Conservation (phyloP, 306 rosid species). For the Lablab purpureus region DNA sequence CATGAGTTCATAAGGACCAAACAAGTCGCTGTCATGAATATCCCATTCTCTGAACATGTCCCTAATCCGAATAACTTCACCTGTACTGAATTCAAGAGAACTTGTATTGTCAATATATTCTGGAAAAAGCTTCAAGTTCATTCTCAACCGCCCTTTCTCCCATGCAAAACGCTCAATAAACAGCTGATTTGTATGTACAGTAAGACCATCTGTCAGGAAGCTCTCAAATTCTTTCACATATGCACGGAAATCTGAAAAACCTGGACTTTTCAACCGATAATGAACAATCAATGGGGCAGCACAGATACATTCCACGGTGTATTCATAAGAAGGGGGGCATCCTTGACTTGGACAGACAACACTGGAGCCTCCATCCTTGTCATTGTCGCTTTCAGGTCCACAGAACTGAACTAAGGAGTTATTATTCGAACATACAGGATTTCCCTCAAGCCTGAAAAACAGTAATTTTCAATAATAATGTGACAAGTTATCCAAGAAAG, state of each 20-base stretch:
- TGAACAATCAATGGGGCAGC: conserved; percentile 65
- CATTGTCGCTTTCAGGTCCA: conserved; percentile 51
- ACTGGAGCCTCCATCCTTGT: conserved; percentile 40
- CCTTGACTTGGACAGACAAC: conserved; percentile 47
- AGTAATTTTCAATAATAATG: conserved; percentile 9
- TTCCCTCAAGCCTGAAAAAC: conserved; percentile 84
- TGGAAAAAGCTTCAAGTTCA: conserved; percentile 81
- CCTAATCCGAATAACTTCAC: conserved; percentile 67
- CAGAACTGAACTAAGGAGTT: conserved; percentile 55
- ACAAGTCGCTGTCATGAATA: conserved; percentile 56
- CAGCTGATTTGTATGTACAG: conserved; percentile 57
- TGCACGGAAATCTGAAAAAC: conserved; percentile 67
- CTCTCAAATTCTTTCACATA: conserved; percentile 50
- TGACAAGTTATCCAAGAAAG: conserved; percentile 6
- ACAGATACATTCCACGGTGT: conserved; percentile 59
- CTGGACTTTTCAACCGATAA: conserved; percentile 94
- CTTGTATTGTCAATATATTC: conserved; percentile 39
- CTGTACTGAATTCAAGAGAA: conserved; percentile 47
- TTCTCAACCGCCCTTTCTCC: conserved; percentile 74
- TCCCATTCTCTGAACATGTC: conserved; percentile 67
- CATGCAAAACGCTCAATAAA: conserved; percentile 55
- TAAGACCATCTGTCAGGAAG: conserved; percentile 63
- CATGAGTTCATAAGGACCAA: conserved; percentile 90
- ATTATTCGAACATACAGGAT: conserved; percentile 73
- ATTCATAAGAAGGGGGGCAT: conserved; percentile 79